A percentile compares a stretch with the other conserved stretches of the same genome.
Conservation (phyloP, 768 basidiomycete species). For the Lentinula edodes region DNA sequence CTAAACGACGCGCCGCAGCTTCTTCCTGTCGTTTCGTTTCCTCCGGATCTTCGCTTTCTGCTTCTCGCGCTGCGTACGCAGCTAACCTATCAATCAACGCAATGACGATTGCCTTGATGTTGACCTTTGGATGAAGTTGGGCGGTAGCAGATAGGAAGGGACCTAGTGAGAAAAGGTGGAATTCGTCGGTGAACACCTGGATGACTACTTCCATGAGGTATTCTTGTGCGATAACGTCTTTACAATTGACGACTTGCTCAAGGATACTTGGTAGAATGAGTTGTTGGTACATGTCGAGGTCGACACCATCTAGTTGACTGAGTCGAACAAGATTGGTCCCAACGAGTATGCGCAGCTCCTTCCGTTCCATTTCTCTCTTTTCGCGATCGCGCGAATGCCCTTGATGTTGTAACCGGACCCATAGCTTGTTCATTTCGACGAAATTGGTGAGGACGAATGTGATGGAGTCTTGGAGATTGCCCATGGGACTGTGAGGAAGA, state of each 20-base stretch:
- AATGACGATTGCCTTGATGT: constrained; percentile 98
- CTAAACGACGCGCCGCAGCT: constrained; percentile 81
- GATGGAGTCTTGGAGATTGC: constrained; percentile 93
- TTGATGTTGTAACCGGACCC: constrained; percentile 97
- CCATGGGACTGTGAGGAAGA: constrained; percentile 55
- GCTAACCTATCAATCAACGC: constrained; percentile 95
- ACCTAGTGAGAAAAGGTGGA: constrained; percentile 93
- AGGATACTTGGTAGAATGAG: constrained; percentile 88
- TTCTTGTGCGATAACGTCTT: constrained; percentile 98
- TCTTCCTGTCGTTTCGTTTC: constrained; percentile 93
- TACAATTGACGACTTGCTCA: constrained; percentile 97
- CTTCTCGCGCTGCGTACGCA: constrained; percentile 93
- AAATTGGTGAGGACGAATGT: constrained; percentile 97
- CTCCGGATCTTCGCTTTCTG: constrained; percentile 93
- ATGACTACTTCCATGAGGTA: constrained; percentile 99
- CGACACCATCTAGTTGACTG: constrained; percentile 94
- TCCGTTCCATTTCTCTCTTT: constrained; percentile 93
- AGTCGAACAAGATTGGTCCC: constrained; percentile 97
- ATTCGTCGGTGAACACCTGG: constrained; percentile 99
- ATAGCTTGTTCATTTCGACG: constrained; percentile 99
- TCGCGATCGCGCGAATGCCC: constrained; percentile 96
- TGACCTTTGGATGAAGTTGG: constrained; percentile 94
- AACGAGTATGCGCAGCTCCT: constrained; percentile 91
- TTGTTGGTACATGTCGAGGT: constrained; percentile 83
- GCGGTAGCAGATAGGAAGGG: constrained; percentile 96